Conservation (phyloP, 495 filamentous ascomycete species). For the Penicillium steckii region DNA sequence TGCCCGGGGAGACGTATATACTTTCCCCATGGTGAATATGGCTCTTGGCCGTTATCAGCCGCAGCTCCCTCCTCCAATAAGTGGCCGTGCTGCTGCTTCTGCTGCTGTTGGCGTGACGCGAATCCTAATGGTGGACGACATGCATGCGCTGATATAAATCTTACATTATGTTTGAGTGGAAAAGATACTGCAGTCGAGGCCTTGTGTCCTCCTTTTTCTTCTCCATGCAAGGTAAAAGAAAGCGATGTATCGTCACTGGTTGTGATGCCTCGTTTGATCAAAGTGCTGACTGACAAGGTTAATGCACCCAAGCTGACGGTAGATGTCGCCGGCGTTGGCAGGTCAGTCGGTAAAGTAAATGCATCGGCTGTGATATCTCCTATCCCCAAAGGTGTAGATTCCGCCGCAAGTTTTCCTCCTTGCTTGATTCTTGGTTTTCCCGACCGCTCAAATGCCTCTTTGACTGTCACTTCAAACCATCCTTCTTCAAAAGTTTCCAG, state of each 20-base stretch:
- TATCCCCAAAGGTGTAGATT: constrained; percentile 38
- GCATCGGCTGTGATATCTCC: constrained; percentile 49
- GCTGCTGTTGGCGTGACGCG: constrained; percentile 12
- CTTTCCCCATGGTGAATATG: constrained; percentile 13
- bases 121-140: constrained; percentile 55
- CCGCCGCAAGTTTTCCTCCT: constrained; percentile 29
- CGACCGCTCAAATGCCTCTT: constrained; percentile 23
- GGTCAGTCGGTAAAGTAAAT: constrained; percentile 36
- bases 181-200: constrained; percentile 42
- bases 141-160: constrained; percentile 64
- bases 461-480: constrained; percentile 62
- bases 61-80: constrained; percentile 14
- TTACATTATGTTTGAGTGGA: constrained; percentile 58
- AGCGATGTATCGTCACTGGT: constrained; percentile 52
- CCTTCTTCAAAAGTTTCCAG: constrained; percentile 48
- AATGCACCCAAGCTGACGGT: constrained; percentile 21
- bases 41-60: constrained; percentile 25
- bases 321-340: constrained; percentile 5
- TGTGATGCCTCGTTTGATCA: constrained; percentile 28
- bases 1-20: constrained; percentile 51
- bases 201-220: constrained; percentile 10
- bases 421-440: constrained; percentile 40
- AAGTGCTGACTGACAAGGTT: constrained; percentile 16
- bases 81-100: neutral
- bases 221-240: constrained; percentile 44